phyloP scores from a whole-genome alignment of 2,329 filamentous ascomycete species.

The Hortaea werneckii region DNA sequence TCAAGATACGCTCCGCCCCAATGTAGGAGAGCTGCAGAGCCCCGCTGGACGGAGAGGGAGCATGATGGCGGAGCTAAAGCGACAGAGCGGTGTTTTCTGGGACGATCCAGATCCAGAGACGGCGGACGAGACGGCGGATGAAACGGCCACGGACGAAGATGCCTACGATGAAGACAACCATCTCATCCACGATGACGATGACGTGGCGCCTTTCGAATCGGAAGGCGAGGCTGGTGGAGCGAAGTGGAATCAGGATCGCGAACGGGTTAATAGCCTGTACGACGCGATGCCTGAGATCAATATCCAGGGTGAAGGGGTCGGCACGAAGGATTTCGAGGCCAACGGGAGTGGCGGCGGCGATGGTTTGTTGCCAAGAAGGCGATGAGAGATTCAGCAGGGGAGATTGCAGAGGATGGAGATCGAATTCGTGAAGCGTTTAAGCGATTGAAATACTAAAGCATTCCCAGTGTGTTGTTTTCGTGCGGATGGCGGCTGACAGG shows the following conservation, averaged over 20 bases:
- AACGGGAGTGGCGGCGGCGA: neutral
- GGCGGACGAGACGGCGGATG: conserved; percentile 10
- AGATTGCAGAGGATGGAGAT: neutral
- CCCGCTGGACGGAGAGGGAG: conserved; percentile 16
- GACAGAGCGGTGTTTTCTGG: conserved; percentile 39
- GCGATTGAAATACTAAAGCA: too few relatives aligned
- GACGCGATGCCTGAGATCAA: neutral
- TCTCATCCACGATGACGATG: neutral
- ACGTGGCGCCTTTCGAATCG: neutral
- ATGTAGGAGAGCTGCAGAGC: neutral
- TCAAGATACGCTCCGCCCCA: conserved; percentile 12
- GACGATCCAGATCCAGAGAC: conserved; percentile 29
- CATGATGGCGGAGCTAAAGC: conserved; percentile 33
- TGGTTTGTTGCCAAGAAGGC: neutral
- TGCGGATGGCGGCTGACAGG: too few relatives aligned
- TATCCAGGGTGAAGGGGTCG: neutral
- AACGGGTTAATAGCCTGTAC: too few relatives aligned
- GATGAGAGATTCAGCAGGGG: neutral
- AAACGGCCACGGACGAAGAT: conserved; percentile 1
- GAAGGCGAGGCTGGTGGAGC: neutral
- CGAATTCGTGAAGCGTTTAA: neutral
- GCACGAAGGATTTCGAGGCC: neutral
- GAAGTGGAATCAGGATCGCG: too few relatives aligned
- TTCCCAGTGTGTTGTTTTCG: too few relatives aligned
- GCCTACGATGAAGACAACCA: neutral